Evolutionary conservation across 2,329 filamentous ascomycete genomes (phyloP).

Genomic region (Huntiella savannae): DNA sequence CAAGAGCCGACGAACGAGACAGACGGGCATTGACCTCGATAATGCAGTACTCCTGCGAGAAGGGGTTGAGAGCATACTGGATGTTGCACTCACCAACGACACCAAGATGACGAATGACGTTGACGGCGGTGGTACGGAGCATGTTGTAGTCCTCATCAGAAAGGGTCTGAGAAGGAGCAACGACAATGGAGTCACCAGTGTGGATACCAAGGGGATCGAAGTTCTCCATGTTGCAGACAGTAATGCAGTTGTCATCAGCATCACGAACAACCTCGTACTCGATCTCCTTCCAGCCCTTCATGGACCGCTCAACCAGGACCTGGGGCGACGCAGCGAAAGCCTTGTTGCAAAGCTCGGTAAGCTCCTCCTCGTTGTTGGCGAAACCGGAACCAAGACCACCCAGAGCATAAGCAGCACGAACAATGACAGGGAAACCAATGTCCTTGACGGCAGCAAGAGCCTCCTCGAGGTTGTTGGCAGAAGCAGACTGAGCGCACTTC

Average conservation of each 20-base stretch:
- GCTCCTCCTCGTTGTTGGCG: slow-evolving; percentile 66
- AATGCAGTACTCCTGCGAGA: slow-evolving; percentile 92
- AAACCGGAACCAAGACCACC: slow-evolving; percentile 93
- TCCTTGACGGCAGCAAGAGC: slow-evolving; percentile 72
- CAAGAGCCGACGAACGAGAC: slow-evolving; percentile 83
- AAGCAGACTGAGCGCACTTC: slow-evolving; percentile 94
- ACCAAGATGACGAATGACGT: slow-evolving; percentile 89
- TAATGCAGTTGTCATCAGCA: slow-evolving; percentile 93
- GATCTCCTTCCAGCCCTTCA: slow-evolving; percentile 99
- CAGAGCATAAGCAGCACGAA: slow-evolving; percentile 86
- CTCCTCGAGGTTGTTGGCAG: slow-evolving; percentile 74
- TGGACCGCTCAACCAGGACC: slow-evolving; percentile 88
- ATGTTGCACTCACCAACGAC: slow-evolving; percentile 99
- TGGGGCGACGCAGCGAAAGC: slow-evolving; percentile 90
- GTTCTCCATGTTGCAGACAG: slow-evolving; percentile 99
- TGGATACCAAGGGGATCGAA: slow-evolving; percentile 97
- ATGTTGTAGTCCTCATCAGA: slow-evolving; percentile 99
- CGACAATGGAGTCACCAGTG: slow-evolving; percentile 94
- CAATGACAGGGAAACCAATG: slow-evolving; percentile 93
- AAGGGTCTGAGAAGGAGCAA: slow-evolving; percentile 88
- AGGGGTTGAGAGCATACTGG: slow-evolving; percentile 90
- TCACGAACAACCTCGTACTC: slow-evolving; percentile 98
- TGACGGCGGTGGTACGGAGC: slow-evolving; percentile 90
- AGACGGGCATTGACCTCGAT: slow-evolving; percentile 97
- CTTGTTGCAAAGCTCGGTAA: slow-evolving; percentile 79